Evolutionary conservation across 208 protist genomes (phyloP).

Genomic region (Strigomonas culicis): DNA sequence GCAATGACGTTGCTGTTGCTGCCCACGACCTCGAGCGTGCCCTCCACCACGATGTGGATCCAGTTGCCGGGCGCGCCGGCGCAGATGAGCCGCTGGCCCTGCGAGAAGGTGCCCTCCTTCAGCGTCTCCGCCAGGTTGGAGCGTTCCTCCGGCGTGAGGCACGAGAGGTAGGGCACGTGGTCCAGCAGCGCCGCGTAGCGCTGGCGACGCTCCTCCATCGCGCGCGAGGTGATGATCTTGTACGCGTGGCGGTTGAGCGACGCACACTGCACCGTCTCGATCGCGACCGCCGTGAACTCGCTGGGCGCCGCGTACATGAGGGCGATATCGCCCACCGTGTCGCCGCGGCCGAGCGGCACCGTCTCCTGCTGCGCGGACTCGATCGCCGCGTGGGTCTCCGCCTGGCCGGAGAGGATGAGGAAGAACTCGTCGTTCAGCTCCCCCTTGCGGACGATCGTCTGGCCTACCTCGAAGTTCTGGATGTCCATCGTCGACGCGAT

Average conservation of each 20-base stretch:
- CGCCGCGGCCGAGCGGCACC: conserved; percentile 24
- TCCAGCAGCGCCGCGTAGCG: conserved; percentile 55
- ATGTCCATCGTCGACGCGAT: conserved; percentile 55
- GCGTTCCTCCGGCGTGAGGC: conserved; percentile 30
- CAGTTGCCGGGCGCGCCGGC: conserved; percentile 51
- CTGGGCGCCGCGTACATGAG: conserved; percentile 55
- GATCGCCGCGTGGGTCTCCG: conserved; percentile 11
- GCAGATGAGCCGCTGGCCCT: conserved; percentile 53
- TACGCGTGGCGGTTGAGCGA: conserved; percentile 66
- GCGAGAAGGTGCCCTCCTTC: conserved; percentile 40
- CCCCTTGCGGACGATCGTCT: conserved; percentile 26
- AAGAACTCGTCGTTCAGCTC: conserved; percentile 52
- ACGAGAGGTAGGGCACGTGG: conserved; percentile 33
- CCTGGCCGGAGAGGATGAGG: conserved; percentile 57
- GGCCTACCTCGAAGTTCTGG: conserved; percentile 17
- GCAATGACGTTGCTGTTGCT: conserved; percentile 31
- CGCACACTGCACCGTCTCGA: conserved; percentile 34
- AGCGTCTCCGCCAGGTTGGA: conserved; percentile 45
- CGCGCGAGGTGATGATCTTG: conserved; percentile 55
- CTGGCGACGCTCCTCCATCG: conserved; percentile 48
- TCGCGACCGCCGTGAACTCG: conserved; percentile 30
- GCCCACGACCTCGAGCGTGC: conserved; percentile 41
- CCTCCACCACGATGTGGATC: conserved; percentile 73
- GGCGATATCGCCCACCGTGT: conserved; percentile 47
- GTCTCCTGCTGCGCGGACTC: neutral